These are phyloP conservation scores for Arthroderma sp. DNA, from an alignment of 2,329 filamentous ascomycete genomes.

Conservation along the genomic window DNA sequence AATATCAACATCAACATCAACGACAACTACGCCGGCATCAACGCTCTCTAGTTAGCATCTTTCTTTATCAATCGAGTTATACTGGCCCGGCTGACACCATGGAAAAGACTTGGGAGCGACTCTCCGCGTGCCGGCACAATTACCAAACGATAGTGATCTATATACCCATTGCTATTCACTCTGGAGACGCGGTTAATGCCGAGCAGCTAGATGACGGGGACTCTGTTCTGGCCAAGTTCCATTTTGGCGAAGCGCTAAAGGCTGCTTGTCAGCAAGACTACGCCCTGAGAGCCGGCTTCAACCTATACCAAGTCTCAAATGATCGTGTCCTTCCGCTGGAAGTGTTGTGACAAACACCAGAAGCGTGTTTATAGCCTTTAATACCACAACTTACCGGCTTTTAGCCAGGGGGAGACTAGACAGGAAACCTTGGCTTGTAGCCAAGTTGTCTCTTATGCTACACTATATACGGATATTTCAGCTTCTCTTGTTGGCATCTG, in stretches of 20 bases:
- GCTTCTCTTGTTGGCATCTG: neutral
- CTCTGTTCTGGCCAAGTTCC: neutral
- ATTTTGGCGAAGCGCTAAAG: neutral
- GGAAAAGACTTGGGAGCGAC: neutral
- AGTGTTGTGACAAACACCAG: neutral
- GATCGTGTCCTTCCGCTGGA: neutral
- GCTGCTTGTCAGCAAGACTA: neutral
- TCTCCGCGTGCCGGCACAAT: neutral
- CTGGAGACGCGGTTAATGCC: neutral
- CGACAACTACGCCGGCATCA: too few relatives aligned
- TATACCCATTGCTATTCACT: neutral
- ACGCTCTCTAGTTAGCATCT: neutral
- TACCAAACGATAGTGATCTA: neutral
- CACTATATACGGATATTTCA: neutral
- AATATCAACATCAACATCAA: neutral
- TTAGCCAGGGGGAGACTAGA: neutral
- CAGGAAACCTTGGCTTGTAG: neutral
- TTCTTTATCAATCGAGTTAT: neutral
- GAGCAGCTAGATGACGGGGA: neutral
- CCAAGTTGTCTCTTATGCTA: neutral
- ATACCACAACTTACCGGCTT: neutral
- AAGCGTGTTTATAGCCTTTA: neutral
- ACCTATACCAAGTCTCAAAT: neutral
- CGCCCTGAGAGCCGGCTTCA: neutral
- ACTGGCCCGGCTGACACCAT: neutral